phyloP scores from a whole-genome alignment of 2,329 filamentous ascomycete genomes.

The Fusarium cicatricum region DNA sequence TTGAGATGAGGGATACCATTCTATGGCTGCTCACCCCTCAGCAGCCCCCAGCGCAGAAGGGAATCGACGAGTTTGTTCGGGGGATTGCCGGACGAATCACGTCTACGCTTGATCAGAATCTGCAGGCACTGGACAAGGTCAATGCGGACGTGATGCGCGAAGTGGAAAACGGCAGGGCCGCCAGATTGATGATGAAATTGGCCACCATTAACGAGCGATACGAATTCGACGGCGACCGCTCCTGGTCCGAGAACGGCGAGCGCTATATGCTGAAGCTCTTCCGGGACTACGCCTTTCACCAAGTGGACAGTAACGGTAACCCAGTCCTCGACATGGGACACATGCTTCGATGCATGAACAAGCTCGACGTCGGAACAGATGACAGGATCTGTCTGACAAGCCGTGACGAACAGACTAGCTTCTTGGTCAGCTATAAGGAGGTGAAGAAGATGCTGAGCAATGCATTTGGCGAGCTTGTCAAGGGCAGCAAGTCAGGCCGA shows the following conservation, averaged over 20 bases:
- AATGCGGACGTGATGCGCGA: slow-evolving; percentile 78
- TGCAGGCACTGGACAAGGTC: slow-evolving; percentile 82
- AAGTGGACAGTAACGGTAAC: slow-evolving; percentile 84
- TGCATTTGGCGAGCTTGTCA: slow-evolving; percentile 67
- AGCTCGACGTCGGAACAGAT: slow-evolving; percentile 87
- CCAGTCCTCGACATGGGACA: slow-evolving; percentile 88
- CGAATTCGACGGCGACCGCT: slow-evolving; percentile 78
- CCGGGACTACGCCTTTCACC: slow-evolving; percentile 96
- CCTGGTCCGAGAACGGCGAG: slow-evolving; percentile 93
- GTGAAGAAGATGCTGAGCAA: slow-evolving; percentile 71
- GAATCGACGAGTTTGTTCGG: slow-evolving; percentile 79
- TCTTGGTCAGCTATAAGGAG: slow-evolving; percentile 91
- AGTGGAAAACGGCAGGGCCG: slow-evolving; percentile 87
- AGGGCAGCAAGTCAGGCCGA: slow-evolving; percentile 51
- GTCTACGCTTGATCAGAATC: slow-evolving; percentile 76
- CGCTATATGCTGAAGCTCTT: slow-evolving; percentile 94
- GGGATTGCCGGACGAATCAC: slow-evolving; percentile 82
- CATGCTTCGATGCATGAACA: slow-evolving; percentile 86
- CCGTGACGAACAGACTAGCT: slow-evolving; percentile 87
- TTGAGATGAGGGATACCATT: slow-evolving; percentile 80
- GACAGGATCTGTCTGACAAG: slow-evolving; percentile 88
- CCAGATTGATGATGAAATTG: slow-evolving; percentile 82
- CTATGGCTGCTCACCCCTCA: slow-evolving; percentile 80
- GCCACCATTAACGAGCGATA: slow-evolving; percentile 89
- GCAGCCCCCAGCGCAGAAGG: slow-evolving; percentile 65